Conservation (phyloP, 129 eudicot species). For the Chrysanthemum makinoi region DNA sequence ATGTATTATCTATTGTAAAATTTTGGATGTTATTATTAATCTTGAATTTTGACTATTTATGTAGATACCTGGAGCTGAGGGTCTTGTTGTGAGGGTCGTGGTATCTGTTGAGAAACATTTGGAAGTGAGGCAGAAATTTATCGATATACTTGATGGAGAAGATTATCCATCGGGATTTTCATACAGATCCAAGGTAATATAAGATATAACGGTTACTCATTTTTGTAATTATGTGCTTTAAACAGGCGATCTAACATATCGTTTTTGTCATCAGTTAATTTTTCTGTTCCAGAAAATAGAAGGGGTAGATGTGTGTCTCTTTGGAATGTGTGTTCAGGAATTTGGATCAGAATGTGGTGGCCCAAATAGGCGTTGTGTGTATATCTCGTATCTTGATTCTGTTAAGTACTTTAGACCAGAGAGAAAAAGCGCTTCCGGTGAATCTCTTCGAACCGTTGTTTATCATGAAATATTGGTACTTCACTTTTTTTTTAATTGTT, state of each 20-base stretch:
- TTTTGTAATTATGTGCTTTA: background rate
- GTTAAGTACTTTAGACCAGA: slow-evolving; percentile 85
- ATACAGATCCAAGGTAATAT: slow-evolving; percentile 73
- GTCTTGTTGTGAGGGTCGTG: slow-evolving; percentile 80
- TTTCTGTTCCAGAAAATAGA: slow-evolving; percentile 79
- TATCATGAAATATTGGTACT: slow-evolving; percentile 86
- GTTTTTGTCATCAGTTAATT: slow-evolving; percentile 54
- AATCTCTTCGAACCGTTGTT: slow-evolving; percentile 87
- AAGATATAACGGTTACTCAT: slow-evolving; percentile 6
- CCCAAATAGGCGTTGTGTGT: slow-evolving; percentile 77
- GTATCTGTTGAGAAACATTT: slow-evolving; percentile 59
- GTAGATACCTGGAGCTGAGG: slow-evolving; percentile 65
- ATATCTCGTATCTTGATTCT: slow-evolving; percentile 89
- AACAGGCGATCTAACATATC: slow-evolving; percentile 15
- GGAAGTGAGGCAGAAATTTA: slow-evolving; percentile 72
- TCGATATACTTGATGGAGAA: slow-evolving; percentile 54
- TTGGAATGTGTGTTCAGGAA: slow-evolving; percentile 92
- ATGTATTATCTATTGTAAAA: background rate
- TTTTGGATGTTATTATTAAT: background rate
- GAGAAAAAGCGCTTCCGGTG: slow-evolving; percentile 50
- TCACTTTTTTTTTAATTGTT: slow-evolving; percentile 1
- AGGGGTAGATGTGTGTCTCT: slow-evolving; percentile 90
- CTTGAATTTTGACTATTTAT: background rate
- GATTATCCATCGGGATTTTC: slow-evolving; percentile 72
- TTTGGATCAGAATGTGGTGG: slow-evolving; percentile 74